Base-by-base conservation (phyloP, 192 early-diverging fungal genomes). In the Coemansia sp. region DNA sequence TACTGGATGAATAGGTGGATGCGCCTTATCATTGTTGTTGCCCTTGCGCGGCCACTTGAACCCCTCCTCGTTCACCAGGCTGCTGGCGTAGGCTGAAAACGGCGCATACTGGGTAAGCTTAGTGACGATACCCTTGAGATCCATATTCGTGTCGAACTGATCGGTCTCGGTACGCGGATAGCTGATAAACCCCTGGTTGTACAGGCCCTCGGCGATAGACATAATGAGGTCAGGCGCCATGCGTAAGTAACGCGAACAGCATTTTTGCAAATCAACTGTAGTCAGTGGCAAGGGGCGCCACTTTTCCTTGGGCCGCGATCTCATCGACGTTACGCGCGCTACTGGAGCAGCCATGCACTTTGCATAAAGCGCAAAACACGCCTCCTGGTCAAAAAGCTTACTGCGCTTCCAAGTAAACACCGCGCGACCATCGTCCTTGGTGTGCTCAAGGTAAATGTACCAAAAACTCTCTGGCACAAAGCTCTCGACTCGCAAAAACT, bases 111-210 rank as follows among this genome's bases (percentile, higher is more conserved):
- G 38, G 5, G 70, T 74, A 65, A 94, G 93, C 43, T 87, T 88
- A 38, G 88, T 68, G 8, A 98, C 87, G 0, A 91, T 70, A 2
- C 82, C 75, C 8, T 76, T 70, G 37, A 96, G 76, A 58, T 95
- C 84, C 72, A 97, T 95, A 53, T 81, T 86, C 5, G 61, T 46
- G 64, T 91, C 89, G 72, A 95, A 99, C 64, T 94, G 88, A 70
- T 98, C 93, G 6, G 97, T 98, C 70, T 99, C 97, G 6, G 97
- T 99, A 61, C 97, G 87, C 28, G 96, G 96, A 66, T 99, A 99
- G 82, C 94, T 96, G 64, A 99, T 92, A 67, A 91, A 89, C 17
- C 96, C 96, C 53, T 88, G 70, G 38, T 89, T 90, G 85, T 99
- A 97, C 28, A 99, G 84, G 2, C 81, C 74, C 82, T 99, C 96